Evolutionary conservation across 352 stramenopile genomes (phyloP), one percentile per base, ranked within the genome.

Genomic region (Globisporangium uncinulatum): DNA sequence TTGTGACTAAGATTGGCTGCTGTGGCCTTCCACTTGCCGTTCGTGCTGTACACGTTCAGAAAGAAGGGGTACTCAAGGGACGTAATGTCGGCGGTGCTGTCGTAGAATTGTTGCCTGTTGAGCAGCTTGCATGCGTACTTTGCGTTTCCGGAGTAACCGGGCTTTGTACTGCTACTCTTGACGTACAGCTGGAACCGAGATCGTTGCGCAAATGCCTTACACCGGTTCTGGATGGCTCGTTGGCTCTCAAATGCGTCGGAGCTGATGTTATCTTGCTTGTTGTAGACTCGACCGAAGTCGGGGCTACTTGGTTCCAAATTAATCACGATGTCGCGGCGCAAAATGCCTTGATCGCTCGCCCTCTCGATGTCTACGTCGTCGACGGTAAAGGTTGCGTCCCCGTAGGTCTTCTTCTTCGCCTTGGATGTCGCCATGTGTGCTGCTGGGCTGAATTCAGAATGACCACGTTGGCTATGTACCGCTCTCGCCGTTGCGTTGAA

Each of bases 61-160:
- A 13, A 11, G 36, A 42, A 42, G 14, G 36, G 36, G 13, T 7
- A 42, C 36, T 11, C 14, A 7, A 48, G 10, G 32, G 21, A 37
- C 20, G 2, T 50, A 31, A 14, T 29, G 1, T n/a, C 5, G 6
- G 31, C 15, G 15, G 51, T 29, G 4, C 21, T 59, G 42, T 61
- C 50, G 14, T 57, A 60, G 43, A 59, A 56, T 17, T 57, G 59
- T 15, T 63, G 44, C 0, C 52, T 39, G 37, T 63, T 63, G 1
- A 66, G 58, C 14, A 56, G 51, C 29, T 66, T 70, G 46, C 59
- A 70, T 4, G 51, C 42, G 45, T 70, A 70, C 24, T 66, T 66
- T 3, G 50, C 63, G 15, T 70, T 70, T 10, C 39, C 56, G 4
- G 20, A 24, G 17, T 32, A 39, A 11, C 50, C 51, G 31, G 46